These are phyloP conservation scores for Jatropha curcas DNA, from an alignment of 345 rosid genomes.

Conservation along the genomic window DNA sequence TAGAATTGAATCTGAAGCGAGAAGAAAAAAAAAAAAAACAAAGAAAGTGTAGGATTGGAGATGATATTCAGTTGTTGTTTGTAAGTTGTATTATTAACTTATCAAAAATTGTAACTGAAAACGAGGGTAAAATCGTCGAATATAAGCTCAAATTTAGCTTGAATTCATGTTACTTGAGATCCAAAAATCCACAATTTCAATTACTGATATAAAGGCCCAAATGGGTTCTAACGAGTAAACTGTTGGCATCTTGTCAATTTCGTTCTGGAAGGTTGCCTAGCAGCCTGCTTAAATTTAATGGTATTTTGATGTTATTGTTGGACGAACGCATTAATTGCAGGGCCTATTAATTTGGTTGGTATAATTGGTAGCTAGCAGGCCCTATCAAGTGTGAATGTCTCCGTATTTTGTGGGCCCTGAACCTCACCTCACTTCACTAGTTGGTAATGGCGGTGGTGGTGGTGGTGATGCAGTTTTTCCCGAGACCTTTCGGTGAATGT, in stretches of 20 bases:
- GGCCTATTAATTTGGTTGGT: too few species aligned
- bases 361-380: too few species aligned
- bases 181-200: not conserved
- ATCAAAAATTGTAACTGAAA: not conserved
- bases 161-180: not conserved
- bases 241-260: too few species aligned
- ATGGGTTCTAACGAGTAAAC: too few species aligned
- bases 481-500: not conserved
- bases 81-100: not conserved
- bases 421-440: not conserved
- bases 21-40: too few species aligned
- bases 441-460: too few species aligned
- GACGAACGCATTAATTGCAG: not conserved
- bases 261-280: not conserved
- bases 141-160: not conserved
- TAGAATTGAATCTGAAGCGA: too few species aligned
- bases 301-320: too few species aligned
- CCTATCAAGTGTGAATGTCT: too few species aligned
- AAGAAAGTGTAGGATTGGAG: constrained; percentile 9
- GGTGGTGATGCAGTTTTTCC: too few species aligned
- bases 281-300: too few species aligned
- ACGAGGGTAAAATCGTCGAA: not conserved
- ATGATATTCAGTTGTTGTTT: not conserved
- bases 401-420: not conserved
- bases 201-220: too few species aligned